These are phyloP conservation scores for Coelastrella sp. DNA, from an alignment of 139 green algal genomes.

Conservation along the genomic window DNA sequence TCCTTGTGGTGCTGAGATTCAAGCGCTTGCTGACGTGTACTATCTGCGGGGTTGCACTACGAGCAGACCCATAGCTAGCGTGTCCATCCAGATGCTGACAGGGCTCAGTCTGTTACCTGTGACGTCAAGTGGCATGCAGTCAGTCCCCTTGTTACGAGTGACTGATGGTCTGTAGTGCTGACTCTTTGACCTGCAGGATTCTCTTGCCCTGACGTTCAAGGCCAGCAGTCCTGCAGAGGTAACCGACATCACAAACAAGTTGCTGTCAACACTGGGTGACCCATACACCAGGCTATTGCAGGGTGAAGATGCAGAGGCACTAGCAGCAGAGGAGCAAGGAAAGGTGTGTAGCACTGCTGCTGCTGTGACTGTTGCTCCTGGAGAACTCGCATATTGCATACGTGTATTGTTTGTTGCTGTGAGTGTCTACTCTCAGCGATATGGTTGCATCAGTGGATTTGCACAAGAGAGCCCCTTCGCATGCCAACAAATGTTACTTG, in stretches of 20 bases:
- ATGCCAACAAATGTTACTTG: no score
- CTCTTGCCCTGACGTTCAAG: conserved; percentile 31
- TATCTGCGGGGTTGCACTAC: background rate
- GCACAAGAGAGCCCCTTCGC: no score
- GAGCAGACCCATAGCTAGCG: background rate
- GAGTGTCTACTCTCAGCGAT: no score
- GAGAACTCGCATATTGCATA: no score
- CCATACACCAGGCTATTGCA: conserved; percentile 85
- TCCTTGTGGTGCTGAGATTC: background rate
- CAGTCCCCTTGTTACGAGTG: background rate
- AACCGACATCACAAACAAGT: conserved; percentile 47
- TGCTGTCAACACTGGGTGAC: conserved; percentile 82
- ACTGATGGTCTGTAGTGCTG: background rate
- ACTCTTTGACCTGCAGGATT: conserved; percentile 12
- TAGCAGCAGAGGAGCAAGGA: conserved; percentile 37
- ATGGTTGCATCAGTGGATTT: no score
- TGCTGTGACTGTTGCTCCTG: no score
- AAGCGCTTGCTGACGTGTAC: background rate
- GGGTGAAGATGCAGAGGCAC: conserved; percentile 40
- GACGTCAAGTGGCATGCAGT: no score
- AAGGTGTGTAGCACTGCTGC: conserved; percentile 14
- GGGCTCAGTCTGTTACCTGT: background rate
- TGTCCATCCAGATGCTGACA: background rate
- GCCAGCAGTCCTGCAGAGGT: conserved; percentile 28
- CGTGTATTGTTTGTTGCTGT: no score